Conservation (phyloP, 169 alveolate genomes). For the Eimeria mitis region DNA sequence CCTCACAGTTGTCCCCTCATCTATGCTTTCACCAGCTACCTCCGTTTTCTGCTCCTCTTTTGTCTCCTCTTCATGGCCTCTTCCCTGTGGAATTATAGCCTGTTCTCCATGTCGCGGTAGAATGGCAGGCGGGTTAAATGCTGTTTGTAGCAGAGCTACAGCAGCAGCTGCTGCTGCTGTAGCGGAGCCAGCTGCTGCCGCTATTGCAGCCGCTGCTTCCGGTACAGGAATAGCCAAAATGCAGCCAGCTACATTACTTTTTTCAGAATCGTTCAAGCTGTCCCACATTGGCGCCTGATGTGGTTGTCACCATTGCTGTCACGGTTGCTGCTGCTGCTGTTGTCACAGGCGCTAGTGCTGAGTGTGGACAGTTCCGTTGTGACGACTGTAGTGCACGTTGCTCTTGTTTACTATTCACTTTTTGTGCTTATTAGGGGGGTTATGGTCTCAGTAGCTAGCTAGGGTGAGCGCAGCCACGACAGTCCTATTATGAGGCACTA, state of each 20-base stretch:
- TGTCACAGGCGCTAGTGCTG: not conserved
- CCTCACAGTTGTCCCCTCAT: no score
- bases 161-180: no score
- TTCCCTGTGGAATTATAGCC: not conserved
- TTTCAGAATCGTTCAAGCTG: no score
- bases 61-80: not conserved
- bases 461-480: not conserved
- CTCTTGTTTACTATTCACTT: not conserved
- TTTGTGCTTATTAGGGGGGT: not conserved
- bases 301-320: not conserved
- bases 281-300: not conserved
- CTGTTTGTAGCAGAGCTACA: no score
- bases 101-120: not conserved
- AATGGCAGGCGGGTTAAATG: no score
- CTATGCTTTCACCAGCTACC: no score
- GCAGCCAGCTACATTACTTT: not conserved
- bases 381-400: not conserved
- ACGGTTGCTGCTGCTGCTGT: not conserved
- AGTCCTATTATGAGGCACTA: not conserved
- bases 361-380: not conserved
- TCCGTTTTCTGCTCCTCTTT: not conserved
- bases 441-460: not conserved
- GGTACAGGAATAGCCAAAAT: not conserved
- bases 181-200: no score
- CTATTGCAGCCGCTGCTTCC: not conserved